Base-by-base conservation (phyloP, 306 rosid species). In the Ceratonia siliqua region DNA sequence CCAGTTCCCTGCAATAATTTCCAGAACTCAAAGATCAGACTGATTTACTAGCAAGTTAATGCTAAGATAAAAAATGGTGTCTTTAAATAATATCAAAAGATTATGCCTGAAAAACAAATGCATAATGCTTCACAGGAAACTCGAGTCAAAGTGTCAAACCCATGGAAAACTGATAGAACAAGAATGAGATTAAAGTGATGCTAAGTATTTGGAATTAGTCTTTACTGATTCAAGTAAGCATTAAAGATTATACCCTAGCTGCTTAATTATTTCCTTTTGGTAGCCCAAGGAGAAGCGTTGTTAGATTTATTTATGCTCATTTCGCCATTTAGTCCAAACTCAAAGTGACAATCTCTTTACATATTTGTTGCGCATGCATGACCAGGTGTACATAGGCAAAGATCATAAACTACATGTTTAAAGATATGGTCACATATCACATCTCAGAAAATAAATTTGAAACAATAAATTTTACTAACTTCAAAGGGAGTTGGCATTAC, bases 1-100 rank as follows among this genome's bases (percentile, higher is more conserved):
- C 97, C 97, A 49, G 96, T 94, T 64, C 99, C 97, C 98, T 92
- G 88, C 46, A 73, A 78, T 39, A 46, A 28, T 63, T 11, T 53
- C 64, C 73, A 43, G 73, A 21, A 49, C 28, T n/a, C 52, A 58
- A 28, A 46, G 54, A 77, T 80, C 30, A 73, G 63, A 30, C 35
- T 41, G 36, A 74, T 27, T 3, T 3, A 57, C 10, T 43, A 36
- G 57, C 17, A 62, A 43, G 38, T 53, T 66, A 58, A 42, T 28
- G 33, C 28, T 52, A 24, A 13, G 27, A 27, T 2, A 28, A 28
- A 17, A 50, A 75, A 21, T 21, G 24, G 22, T 39, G 17, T 22
- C 3, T 3, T 58, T 27, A 8, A 62, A 52, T 32, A 20, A 49
- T 9, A 45, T 18, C 15, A 32, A 28, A 36, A 21, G 13, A 10